Evolutionary conservation across 148 eudicot species (phyloP).

Genomic region (Diospyros lotus): DNA sequence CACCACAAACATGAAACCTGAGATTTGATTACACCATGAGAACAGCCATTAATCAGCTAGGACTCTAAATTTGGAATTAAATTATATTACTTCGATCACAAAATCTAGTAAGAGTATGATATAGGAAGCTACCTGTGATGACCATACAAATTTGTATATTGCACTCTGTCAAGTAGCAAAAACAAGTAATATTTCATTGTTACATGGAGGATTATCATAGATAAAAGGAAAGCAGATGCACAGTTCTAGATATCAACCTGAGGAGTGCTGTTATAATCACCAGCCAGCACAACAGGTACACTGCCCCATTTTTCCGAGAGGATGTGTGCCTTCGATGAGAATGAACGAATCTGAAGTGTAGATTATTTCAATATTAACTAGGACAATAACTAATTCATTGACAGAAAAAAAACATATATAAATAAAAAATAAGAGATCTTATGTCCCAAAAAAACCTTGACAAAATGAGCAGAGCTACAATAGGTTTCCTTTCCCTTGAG

Average conservation of each 20-base stretch:
- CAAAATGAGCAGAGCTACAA: not conserved
- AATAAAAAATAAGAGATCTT: not conserved
- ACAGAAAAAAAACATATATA: not conserved
- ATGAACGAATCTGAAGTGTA: constrained; percentile 30
- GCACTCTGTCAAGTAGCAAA: constrained; percentile 24
- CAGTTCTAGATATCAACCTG: constrained; percentile 27
- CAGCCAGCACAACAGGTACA: constrained; percentile 41
- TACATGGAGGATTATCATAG: not conserved
- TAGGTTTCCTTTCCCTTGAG: not conserved
- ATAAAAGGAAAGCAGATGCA: not conserved
- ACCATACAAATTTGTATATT: constrained; percentile 26
- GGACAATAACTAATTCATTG: not conserved
- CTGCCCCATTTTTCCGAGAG: constrained; percentile 41
- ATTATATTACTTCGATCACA: not conserved
- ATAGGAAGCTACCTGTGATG: constrained; percentile 22
- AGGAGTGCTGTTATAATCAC: constrained; percentile 43
- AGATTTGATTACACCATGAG: not conserved
- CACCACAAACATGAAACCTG: not conserved
- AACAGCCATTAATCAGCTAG: not conserved
- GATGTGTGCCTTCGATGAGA: constrained; percentile 28
- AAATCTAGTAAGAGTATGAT: not conserved
- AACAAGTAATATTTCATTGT: not conserved
- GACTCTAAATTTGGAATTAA: not conserved
- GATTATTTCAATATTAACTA: not conserved
- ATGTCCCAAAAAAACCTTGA: not conserved